Percentiles rank a stretch among this genome's conserved stretches.
Evolutionary conservation across 345 rosid species (phyloP).

Genomic region (Rhodomyrtus tomentosa): DNA sequence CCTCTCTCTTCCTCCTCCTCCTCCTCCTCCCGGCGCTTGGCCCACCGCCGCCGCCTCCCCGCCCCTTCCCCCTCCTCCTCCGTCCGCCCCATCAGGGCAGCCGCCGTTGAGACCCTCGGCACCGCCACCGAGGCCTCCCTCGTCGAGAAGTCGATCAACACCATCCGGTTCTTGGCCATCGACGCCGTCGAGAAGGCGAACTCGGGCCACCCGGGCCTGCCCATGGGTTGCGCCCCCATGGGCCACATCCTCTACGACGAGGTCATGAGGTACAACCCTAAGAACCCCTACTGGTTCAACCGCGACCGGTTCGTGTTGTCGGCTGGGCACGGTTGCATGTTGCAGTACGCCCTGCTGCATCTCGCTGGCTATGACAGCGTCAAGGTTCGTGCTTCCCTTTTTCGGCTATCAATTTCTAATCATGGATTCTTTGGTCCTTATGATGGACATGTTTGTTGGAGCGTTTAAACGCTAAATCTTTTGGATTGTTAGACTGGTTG

Average conservation of each 20-base stretch:
- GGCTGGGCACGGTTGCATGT: conserved; percentile 96
- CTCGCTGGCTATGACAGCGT: conserved; percentile 97
- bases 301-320: conserved; percentile 93
- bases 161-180: conserved; percentile 75
- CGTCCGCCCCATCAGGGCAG: conserved; percentile 5
- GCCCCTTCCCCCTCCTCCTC: conserved; percentile 3
- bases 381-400: conserved; percentile 17
- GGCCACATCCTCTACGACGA: conserved; percentile 88
- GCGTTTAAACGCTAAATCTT: not conserved
- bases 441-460: not conserved
- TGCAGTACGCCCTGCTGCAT: conserved; percentile 89
- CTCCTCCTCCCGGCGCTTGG: conserved; percentile 1
- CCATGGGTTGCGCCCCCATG: conserved; percentile 98
- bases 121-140: conserved; percentile 47
- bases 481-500: not conserved
- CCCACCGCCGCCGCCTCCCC: conserved; percentile 15
- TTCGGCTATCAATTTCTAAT: not conserved
- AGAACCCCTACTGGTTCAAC: conserved; percentile 95
- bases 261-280: conserved; percentile 83
- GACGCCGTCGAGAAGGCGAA: conserved; percentile 98
- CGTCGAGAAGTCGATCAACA: conserved; percentile 69
- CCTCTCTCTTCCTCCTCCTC: conserved; percentile 18
- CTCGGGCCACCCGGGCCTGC: conserved; percentile 94
- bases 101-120: conserved; percentile 40
- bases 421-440: not conserved